A percentile compares a stretch with the other conserved stretches of the same genome.
Evolutionary conservation across 345 rosid genomes (phyloP).

Genomic region (Salix arbutifolia): DNA sequence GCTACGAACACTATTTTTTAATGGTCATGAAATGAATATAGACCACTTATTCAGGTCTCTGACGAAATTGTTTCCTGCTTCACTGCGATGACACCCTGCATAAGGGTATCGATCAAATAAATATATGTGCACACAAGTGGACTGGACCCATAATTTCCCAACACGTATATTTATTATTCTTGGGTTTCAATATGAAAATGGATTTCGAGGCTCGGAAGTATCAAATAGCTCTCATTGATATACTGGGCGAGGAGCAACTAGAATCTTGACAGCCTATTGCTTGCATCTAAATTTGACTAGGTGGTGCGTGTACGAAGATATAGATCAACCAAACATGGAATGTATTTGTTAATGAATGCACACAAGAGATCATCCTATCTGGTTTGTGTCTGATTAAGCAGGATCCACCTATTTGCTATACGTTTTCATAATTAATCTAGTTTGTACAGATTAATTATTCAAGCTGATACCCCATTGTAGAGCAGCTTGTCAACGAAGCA

Average conservation of each 20-base stretch:
- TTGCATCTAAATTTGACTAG: neutral
- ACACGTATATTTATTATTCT: neutral
- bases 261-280: conserved; percentile 1
- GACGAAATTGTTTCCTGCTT: neutral
- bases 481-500: neutral
- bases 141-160: neutral
- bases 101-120: neutral
- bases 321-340: neutral
- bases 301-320: neutral
- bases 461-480: neutral
- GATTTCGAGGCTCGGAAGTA: neutral
- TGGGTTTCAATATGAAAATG: neutral
- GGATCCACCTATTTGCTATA: neutral
- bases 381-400: neutral
- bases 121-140: neutral
- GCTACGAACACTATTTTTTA: neutral
- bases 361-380: neutral
- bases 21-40: neutral
- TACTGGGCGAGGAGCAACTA: neutral
- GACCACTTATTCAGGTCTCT: neutral
- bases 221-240: neutral
- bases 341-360: neutral
- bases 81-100: neutral
- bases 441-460: neutral
- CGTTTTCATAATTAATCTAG: neutral